These are phyloP conservation scores for Verruconis gallopava DNA, from an alignment of 2,329 filamentous ascomycete species.

Conservation along the genomic window DNA sequence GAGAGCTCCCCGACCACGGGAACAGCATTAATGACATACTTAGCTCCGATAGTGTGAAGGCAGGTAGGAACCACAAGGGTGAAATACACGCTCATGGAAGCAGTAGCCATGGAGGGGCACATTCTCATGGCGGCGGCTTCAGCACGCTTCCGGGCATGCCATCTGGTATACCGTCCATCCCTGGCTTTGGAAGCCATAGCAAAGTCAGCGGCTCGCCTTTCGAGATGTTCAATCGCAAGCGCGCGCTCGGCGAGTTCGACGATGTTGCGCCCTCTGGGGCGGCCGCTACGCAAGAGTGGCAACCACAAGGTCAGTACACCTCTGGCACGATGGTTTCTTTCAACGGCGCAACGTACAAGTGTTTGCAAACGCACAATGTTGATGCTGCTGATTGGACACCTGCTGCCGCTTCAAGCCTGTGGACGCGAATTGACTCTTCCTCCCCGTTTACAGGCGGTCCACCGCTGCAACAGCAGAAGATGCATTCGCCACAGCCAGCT, in stretches of 20 bases:
- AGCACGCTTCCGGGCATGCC: slow-evolving; percentile 1
- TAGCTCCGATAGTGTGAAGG: slow-evolving; percentile 68
- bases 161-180: slow-evolving; percentile 5
- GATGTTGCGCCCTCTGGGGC: slow-evolving; percentile 4
- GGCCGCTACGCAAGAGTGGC: slow-evolving; percentile 2
- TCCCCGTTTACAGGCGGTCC: background rate
- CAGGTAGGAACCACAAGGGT: slow-evolving; percentile 62
- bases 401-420: background rate
- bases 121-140: slow-evolving; percentile 8
- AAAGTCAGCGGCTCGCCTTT: slow-evolving; percentile 11
- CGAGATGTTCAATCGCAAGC: slow-evolving; percentile 11
- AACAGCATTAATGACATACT: slow-evolving; percentile 61
- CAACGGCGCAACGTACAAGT: slow-evolving; percentile 7
- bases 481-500: background rate
- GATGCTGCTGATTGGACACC: slow-evolving; percentile 7
- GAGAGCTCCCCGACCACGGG: slow-evolving; percentile 52
- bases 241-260: slow-evolving; percentile 7
- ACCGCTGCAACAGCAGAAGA: background rate
- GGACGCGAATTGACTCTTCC: slow-evolving; percentile 1
- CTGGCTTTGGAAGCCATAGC: slow-evolving; percentile 8
- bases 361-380: slow-evolving; percentile 4
- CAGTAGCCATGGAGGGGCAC: slow-evolving; percentile 5
- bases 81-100: slow-evolving; percentile 21
- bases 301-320: slow-evolving; percentile 6
- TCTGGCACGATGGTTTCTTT: slow-evolving; percentile 1